phyloP scores from a whole-genome alignment of 2,329 filamentous ascomycete species.

The Teratosphaeria zuluensis region DNA sequence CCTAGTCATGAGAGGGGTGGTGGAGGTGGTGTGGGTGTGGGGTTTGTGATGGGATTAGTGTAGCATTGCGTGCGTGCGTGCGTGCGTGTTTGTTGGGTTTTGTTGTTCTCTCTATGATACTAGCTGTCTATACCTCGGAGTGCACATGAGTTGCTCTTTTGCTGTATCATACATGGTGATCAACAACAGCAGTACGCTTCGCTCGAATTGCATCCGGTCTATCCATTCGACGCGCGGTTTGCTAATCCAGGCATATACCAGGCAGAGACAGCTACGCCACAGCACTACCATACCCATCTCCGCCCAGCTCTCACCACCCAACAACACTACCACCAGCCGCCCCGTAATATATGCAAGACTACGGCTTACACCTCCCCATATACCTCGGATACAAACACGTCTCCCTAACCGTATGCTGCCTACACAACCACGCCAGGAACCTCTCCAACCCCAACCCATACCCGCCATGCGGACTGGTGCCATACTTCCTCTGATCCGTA shows the following conservation, averaged over 20 bases:
- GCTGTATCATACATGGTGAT: not conserved
- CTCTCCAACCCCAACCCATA: slow-evolving; percentile 90
- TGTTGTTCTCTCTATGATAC: not conserved
- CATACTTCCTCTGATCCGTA: slow-evolving; percentile 70
- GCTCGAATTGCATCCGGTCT: no score
- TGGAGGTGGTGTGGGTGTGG: not conserved
- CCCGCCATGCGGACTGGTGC: slow-evolving; percentile 81
- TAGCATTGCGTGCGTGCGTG: not conserved
- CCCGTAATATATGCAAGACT: not conserved
- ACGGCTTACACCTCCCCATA: slow-evolving; percentile 73
- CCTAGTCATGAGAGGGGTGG: not conserved
- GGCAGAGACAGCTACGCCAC: no score
- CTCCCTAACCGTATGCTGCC: slow-evolving; percentile 55
- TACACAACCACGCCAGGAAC: slow-evolving; percentile 59
- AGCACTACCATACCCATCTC: not conserved
- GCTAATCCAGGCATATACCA: no score
- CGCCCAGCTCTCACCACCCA: no score
- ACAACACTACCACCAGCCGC: no score
- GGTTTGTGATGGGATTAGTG: not conserved
- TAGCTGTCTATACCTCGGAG: not conserved
- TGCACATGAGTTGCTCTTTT: not conserved
- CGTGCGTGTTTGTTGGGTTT: no score
- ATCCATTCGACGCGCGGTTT: no score
- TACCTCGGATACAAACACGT: slow-evolving; percentile 71
- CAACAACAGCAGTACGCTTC: not conserved